Evolutionary conservation across 164 flowering plant species (phyloP), one percentile per base, ranked within the genome.

Genomic region (Aristolochia californica): DNA sequence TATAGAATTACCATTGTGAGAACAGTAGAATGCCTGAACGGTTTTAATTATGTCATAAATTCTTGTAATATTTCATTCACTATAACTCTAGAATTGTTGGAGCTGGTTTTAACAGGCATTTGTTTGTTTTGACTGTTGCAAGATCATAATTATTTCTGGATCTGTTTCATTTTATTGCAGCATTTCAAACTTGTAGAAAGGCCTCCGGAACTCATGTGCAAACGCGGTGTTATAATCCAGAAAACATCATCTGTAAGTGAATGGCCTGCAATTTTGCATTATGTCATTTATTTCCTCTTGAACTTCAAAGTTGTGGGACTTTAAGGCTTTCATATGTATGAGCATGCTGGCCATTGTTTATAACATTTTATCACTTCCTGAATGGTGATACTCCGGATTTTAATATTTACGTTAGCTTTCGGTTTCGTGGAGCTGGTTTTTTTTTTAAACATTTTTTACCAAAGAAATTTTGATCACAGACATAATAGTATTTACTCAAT

Each of bases 141-240:
- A 24, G 5, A n/a, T 12, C 23, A 21, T 51, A 14, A 20, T 51
- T 21, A 5, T 21, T 13, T 23, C 11, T 51, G 27, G 27, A 1
- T 20, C 18, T 34, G 20, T 13, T 8, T 23, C 21, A 16, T 57
- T 43, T 56, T 22, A n/a, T n/a, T 43, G 17, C 93, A 93, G 99
- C 97, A 93, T 68, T 73, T 68, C 14, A 71, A 69, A 44, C 83
- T 93, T 23, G 62, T 84, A 17, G 83, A 84, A 69, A 86, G 88
- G 72, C 96, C 95, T 62, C 88, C 75, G 59, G 79, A 78, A 4
- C 74, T 93, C 43, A 53, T 65, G 21, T 80, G 70, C 60, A 90
- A 75, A 71, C 95, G 96, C 54, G 91, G 89, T 25, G 48, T 69
- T n/a, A 66, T 83, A 44, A 25, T 70, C 56, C 97, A 85, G 64